Evolutionary conservation across 2,329 filamentous ascomycete species (phyloP), one percentile per base, ranked within the genome.

Genomic region (Penicillium sp.): DNA sequence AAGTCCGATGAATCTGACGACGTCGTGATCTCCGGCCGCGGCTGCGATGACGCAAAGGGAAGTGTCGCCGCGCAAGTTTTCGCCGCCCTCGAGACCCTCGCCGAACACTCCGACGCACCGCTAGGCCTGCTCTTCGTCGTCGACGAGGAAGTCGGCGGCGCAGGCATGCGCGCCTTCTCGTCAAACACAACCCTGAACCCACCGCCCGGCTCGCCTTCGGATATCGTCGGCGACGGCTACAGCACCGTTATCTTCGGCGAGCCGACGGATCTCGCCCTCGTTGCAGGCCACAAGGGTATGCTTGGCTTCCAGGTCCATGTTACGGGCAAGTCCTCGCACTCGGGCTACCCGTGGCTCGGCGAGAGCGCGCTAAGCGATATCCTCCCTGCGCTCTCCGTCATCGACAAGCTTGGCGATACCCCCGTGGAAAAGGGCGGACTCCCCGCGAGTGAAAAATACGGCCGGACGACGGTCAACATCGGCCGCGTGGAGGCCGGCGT

Each of bases 341-440:
- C 90, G 8, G 94, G 94, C 3, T 98, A 99, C 74, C 94, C 95
- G 0, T 93, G 91, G 88, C 83, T 97, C 7, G 94, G 93, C 4
- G 87, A 90, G 70, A 94, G 89, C 66, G 95, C 95, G 7, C 95
- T 93, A 70, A 91, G 92, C 64, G 83, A 93, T 56, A 82, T 98
- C 60, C 83, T 96, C 35, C 86, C 88, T n/a, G 91, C 89, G 0
- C 79, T 97, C 49, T 82, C 84, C 54, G 83, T 82, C 13, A 76
- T 96, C 29, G 81, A 92, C 60, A 82, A 88, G 26, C 79, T 92
- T 0, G 88, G 79, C 35, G 67, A 79, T 38, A 74, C 78, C 50
- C 78, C 78, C 19, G 74, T 67, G 19, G 70, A 73, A 7, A 76
- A 83, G 45, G 79, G 82, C 17, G 81, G 92, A 48, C 80, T 97